Conservation (phyloP, 2,329 filamentous ascomycete genomes). For the Thermothelomyces thermophilus region DNA sequence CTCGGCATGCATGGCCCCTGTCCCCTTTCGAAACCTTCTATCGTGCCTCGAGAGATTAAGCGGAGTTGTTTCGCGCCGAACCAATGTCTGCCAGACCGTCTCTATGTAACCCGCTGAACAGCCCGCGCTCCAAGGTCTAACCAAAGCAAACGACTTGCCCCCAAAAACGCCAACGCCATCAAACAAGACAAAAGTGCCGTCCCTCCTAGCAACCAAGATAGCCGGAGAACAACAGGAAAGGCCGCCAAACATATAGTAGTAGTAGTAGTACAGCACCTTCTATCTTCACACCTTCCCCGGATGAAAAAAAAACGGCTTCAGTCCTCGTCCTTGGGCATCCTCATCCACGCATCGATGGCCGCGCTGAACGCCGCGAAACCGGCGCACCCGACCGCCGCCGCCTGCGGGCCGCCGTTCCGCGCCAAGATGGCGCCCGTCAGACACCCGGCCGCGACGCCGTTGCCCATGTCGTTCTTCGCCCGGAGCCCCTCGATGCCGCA, state of each 20-base stretch:
- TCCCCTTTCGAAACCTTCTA: background rate
- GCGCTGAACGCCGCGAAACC: slow-evolving; percentile 91
- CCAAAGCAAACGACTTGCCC: slow-evolving; percentile 6
- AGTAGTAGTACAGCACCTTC: slow-evolving; percentile 5
- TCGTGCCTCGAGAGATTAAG: slow-evolving; percentile 4
- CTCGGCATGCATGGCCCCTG: too few species aligned
- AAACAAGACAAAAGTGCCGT: slow-evolving; percentile 20
- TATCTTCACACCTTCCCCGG: background rate
- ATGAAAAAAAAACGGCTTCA: background rate
- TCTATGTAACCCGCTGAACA: slow-evolving; percentile 7
- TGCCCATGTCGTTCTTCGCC: slow-evolving; percentile 88
- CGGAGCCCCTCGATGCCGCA: slow-evolving; percentile 90
- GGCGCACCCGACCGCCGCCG: slow-evolving; percentile 77
- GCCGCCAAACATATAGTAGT: background rate
- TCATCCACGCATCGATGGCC: slow-evolving; percentile 89
- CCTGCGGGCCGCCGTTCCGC: slow-evolving; percentile 81
- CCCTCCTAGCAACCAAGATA: slow-evolving; percentile 6
- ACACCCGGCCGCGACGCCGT: slow-evolving; percentile 82
- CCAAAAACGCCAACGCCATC: slow-evolving; percentile 29
- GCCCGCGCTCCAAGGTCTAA: slow-evolving; percentile 9
- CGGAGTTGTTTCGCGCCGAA: slow-evolving; percentile 3
- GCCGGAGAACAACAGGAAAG: background rate
- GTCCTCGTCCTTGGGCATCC: slow-evolving; percentile 60
- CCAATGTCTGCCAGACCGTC: background rate
- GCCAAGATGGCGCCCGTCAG: slow-evolving; percentile 86